Base-by-base conservation (phyloP, 2,329 filamentous ascomycete species). In the Penicillium sp. region DNA sequence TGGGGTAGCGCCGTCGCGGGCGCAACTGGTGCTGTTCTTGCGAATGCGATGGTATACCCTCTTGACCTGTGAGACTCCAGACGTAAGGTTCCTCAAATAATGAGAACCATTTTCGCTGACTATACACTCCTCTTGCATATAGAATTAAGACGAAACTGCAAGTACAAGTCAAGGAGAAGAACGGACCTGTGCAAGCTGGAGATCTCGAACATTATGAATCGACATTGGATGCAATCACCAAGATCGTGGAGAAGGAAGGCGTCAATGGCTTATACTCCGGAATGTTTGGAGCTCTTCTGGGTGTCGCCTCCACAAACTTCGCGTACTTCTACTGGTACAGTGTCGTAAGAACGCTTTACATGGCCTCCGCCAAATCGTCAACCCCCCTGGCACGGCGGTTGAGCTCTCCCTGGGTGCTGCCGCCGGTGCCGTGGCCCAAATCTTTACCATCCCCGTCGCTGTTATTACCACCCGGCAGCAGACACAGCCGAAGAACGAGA, bases 251-350 rank as follows among this genome's bases (percentile, higher is more conserved):
- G 53, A 85, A 85, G 49, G 94, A 99, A 63, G 94, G 94, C 30
- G 53, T 94, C 8, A 67, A 79, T 43, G 94, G 94, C 7, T 83
- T 99, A 7, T 99, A 99, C 68, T 85, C 89, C 48, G 94, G 94
- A 57, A 92, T 99, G 72, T 82, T 85, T 56, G 92, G 93, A 47
- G 86, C 92, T 4, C 79, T 99, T 16, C 78, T 97, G 47, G 94
- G 94, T 50, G 94, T 99, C 34, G 93, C 91, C 1, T 97, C 92
- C 26, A 97, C 93, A 48, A 99, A 99, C 75, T 99, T 99, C 71
- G 94, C 94, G 67, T 99, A 99, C 77, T 99, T 99, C 73, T 99
- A 99, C 78, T 97, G 93, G 92, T 97, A 97, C 73, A 93, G 91
- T 5, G 77, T 94, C 27, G 90, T 97, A 30, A 86, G 94, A 59